Evolutionary conservation across 768 basidiomycete genomes (phyloP).

Genomic region (Daedalea quercina): DNA sequence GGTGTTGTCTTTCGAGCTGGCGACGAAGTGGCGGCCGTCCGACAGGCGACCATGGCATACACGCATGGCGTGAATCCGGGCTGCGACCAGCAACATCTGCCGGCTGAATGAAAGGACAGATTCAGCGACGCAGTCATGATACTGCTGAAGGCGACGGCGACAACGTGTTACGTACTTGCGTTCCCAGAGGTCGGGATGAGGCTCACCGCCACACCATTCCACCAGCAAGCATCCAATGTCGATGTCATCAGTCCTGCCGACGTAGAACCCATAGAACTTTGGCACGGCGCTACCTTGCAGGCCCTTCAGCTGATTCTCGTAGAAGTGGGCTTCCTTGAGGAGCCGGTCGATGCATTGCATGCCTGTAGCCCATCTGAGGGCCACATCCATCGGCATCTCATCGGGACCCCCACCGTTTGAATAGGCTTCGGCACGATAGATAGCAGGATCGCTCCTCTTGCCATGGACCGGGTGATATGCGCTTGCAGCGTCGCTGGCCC

Average conservation of each 20-base stretch:
- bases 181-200: conserved; percentile 5
- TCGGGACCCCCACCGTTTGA: not conserved
- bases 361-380: conserved; percentile 13
- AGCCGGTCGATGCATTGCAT: conserved; percentile 18
- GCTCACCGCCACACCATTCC: conserved; percentile 28
- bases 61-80: conserved; percentile 30
- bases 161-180: conserved; percentile 5
- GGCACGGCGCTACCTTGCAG: conserved; percentile 36
- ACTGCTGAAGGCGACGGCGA: not conserved
- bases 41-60: conserved; percentile 28
- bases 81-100: conserved; percentile 26
- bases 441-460: not conserved
- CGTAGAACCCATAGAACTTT: conserved; percentile 31
- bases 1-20: conserved; percentile 9
- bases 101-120: conserved; percentile 17
- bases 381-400: conserved; percentile 6
- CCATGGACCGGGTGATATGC: not conserved
- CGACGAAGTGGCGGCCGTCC: conserved; percentile 18
- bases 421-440: conserved; percentile 8
- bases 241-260: conserved; percentile 19
- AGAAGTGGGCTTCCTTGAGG: conserved; percentile 28
- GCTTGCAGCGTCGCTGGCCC: not conserved
- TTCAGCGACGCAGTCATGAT: not conserved
- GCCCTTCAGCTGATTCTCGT: conserved; percentile 24
- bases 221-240: conserved; percentile 31